phyloP scores from a whole-genome alignment of 176 grass and related monocot species.

The Tillandsia leiboldiana region DNA sequence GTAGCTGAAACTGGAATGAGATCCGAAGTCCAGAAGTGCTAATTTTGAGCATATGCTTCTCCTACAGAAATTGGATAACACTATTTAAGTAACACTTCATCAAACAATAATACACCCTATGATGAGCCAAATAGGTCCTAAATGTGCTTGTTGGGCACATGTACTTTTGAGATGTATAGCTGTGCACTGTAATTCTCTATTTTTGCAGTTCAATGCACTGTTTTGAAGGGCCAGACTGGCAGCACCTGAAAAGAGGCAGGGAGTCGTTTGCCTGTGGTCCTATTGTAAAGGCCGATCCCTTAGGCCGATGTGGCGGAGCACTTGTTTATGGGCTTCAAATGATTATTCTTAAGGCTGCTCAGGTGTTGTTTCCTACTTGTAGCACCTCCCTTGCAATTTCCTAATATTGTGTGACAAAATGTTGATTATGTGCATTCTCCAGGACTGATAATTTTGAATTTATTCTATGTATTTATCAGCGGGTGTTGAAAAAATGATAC shows the following conservation, averaged over 20 bases:
- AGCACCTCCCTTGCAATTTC: constrained; percentile 10
- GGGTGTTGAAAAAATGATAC: too few relatives aligned
- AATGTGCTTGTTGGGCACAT: not conserved
- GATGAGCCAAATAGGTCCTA: not conserved
- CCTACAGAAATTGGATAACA: too few relatives aligned
- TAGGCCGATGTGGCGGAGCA: constrained; percentile 65
- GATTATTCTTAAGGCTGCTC: constrained; percentile 71
- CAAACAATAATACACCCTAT: too few relatives aligned
- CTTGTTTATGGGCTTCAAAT: constrained; percentile 84
- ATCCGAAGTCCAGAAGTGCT: too few relatives aligned
- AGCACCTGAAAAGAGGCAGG: constrained; percentile 88
- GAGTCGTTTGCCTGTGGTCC: constrained; percentile 86
- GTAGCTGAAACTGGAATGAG: too few relatives aligned
- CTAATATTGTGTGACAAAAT: not conserved
- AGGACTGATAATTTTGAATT: too few relatives aligned
- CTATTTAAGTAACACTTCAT: too few relatives aligned
- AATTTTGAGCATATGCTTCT: too few relatives aligned
- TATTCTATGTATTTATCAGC: too few relatives aligned
- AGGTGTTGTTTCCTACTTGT: constrained; percentile 41
- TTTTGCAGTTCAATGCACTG: constrained; percentile 93
- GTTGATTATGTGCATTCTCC: too few relatives aligned
- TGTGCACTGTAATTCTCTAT: constrained; percentile 6
- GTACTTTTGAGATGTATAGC: not conserved
- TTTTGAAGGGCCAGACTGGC: constrained; percentile 94
- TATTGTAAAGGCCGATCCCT: constrained; percentile 70